Evolutionary conservation across 2,329 filamentous ascomycete species (phyloP), one percentile per base, ranked within the genome.

Genomic region (Alternaria tenuissima): DNA sequence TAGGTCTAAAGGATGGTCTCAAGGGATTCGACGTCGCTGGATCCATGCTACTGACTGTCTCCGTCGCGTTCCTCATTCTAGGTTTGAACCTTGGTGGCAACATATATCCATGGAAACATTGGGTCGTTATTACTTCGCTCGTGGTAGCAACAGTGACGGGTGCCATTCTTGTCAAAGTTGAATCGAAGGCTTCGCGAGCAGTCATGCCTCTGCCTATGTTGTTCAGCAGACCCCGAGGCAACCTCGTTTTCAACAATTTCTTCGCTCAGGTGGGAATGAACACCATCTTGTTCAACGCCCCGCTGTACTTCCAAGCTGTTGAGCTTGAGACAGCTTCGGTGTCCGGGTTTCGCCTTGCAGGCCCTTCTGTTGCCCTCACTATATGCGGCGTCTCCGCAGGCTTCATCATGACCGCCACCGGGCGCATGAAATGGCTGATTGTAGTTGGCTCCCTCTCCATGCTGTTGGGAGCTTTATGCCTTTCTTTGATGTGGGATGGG

Each of bases 321-420:
- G 78, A 79, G 47, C 75, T 80, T 20, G 88, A 89, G 59, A 85
- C 84, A 6, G 88, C 91, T 16, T 92, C 91, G 0, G 81, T 84
- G 24, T 92, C 91, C 0, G 91, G 91, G n/a, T 85, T 93, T 28
- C 86, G 88, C 43, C 88, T 94, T 54, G 84, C 91, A 20, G 81
- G 89, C 7, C 88, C 89, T 5, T 87, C 88, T 0, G 67, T 88
- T 26, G 85, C 76, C 4, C 71, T 79, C 28, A 81, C 77, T 2
- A 64, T 81, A 38, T 80, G 77, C 46, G 79, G 79, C 24, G 77
- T 82, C 14, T 74, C 75, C 5, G 70, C 76, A 12, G 81, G 81
- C 30, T 79, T 81, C 64, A 79, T 80, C 59, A 82, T 82, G 73
- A 81, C 79, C 1, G 72, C 74, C 16, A 82, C 80, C 0, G 75